phyloP scores from a whole-genome alignment of 2,329 filamentous ascomycete genomes.

The Fragosphaeria purpurea region DNA sequence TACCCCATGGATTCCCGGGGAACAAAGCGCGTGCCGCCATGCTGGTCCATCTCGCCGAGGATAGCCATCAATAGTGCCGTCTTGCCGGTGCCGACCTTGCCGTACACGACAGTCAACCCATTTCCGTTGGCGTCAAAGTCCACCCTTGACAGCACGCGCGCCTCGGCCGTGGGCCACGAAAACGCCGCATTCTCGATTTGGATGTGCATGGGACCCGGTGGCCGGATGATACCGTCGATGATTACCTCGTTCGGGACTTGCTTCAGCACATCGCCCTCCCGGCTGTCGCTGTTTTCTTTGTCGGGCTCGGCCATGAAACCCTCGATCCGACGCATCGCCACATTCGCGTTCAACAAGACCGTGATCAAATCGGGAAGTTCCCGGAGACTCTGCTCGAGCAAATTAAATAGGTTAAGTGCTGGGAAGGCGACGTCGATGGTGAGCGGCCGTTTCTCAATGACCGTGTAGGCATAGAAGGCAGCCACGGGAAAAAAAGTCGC shows the following conservation, averaged over 20 bases:
- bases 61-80: conserved; percentile 49
- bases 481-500: conserved; percentile 69
- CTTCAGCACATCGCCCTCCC: conserved; percentile 16
- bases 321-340: conserved; percentile 73
- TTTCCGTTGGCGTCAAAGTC: conserved; percentile 32
- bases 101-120: conserved; percentile 46
- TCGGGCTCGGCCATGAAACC: conserved; percentile 80
- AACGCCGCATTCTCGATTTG: conserved; percentile 59
- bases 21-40: conserved; percentile 35
- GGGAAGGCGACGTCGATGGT: conserved; percentile 80
- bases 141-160: conserved; percentile 39
- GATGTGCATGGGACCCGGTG: conserved; percentile 28
- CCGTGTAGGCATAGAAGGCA: conserved; percentile 73
- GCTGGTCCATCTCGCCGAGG: conserved; percentile 57
- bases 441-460: conserved; percentile 55
- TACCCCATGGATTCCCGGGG: conserved; percentile 43
- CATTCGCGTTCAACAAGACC: conserved; percentile 68
- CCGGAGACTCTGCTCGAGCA: conserved; percentile 63
- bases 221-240: conserved; percentile 3
- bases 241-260: conserved; percentile 1
- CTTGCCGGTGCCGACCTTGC: conserved; percentile 52
- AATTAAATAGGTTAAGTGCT: conserved; percentile 67
- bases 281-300: conserved; percentile 43
- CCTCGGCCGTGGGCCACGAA: conserved; percentile 62
- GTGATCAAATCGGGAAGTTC: conserved; percentile 69